Conservation (phyloP, 2,329 filamentous ascomycete genomes). For the Paracoccidioides lutzii region DNA sequence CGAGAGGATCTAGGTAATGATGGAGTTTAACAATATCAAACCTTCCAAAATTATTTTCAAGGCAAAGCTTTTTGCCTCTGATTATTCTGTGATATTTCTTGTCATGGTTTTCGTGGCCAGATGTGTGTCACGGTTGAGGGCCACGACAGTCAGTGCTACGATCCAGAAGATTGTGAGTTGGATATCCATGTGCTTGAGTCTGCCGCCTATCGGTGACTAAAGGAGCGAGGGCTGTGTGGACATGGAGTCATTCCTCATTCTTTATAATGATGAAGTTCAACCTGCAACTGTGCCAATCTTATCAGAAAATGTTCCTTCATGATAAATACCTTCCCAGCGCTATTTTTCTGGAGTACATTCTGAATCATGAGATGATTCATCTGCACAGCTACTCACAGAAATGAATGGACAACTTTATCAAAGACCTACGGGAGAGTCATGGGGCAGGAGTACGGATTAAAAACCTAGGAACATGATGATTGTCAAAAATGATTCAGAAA, state of each 20-base stretch:
- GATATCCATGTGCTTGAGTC: slow-evolving; percentile 4
- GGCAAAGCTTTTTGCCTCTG: slow-evolving; percentile 1
- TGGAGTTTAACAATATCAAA: too few species aligned
- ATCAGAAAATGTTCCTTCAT: slow-evolving; percentile 4
- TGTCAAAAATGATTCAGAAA: slow-evolving; percentile 6
- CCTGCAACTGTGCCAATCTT: slow-evolving; percentile 2
- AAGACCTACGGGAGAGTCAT: slow-evolving; percentile 15
- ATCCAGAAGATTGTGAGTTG: background rate
- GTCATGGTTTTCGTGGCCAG: slow-evolving; percentile 5
- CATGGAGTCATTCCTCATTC: slow-evolving; percentile 7
- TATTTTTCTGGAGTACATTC: slow-evolving; percentile 19
- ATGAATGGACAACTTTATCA: slow-evolving; percentile 10
- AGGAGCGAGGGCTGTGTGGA: slow-evolving; percentile 4
- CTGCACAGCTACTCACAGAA: slow-evolving; percentile 14
- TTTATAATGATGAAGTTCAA: slow-evolving; percentile 8
- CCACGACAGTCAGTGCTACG: background rate
- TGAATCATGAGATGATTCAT: slow-evolving; percentile 12
- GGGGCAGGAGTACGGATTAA: slow-evolving; percentile 13
- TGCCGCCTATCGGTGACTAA: slow-evolving; percentile 7
- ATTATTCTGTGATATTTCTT: slow-evolving; percentile 10
- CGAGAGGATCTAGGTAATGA: too few species aligned
- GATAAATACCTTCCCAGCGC: slow-evolving; percentile 14
- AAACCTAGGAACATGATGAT: slow-evolving; percentile 18
- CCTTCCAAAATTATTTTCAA: slow-evolving; percentile 9
- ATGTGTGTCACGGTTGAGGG: slow-evolving; percentile 7